Evolutionary conservation across 2,329 filamentous ascomycete genomes (phyloP).

Genomic region (Alternaria sp.): DNA sequence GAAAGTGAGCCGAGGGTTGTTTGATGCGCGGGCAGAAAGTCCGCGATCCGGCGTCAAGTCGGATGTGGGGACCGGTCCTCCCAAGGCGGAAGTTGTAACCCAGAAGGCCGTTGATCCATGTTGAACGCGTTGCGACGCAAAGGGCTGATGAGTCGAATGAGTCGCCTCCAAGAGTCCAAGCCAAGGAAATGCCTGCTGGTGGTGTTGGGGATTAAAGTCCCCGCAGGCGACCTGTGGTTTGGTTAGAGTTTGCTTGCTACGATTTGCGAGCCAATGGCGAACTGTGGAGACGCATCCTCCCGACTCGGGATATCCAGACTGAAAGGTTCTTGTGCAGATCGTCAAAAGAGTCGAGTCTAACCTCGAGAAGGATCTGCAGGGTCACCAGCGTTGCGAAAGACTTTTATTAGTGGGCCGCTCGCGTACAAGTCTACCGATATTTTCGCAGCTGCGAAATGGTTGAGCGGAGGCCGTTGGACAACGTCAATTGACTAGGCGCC

Average conservation of each 20-base stretch:
- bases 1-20: slow-evolving; percentile 3
- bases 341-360: slow-evolving; percentile 6
- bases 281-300: slow-evolving; percentile 1
- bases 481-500: not conserved
- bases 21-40: not conserved
- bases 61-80: slow-evolving; percentile 11
- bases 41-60: slow-evolving; percentile 5
- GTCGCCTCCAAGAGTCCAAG: not conserved
- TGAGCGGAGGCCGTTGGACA: slow-evolving; percentile 9
- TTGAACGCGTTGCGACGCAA: not conserved
- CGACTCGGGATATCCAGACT: not conserved
- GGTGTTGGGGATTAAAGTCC: slow-evolving; percentile 2
- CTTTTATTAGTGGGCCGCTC: slow-evolving; percentile 1
- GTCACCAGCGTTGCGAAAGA: slow-evolving; percentile 15
- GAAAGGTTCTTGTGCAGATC: slow-evolving; percentile 14
- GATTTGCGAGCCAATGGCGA: slow-evolving; percentile 10
- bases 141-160: slow-evolving; percentile 3
- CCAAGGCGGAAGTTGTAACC: slow-evolving; percentile 10
- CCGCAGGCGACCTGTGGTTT: slow-evolving; percentile 7
- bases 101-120: slow-evolving; percentile 1
- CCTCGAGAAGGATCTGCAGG: slow-evolving; percentile 15
- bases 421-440: not conserved
- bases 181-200: slow-evolving; percentile 3
- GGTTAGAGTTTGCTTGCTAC: slow-evolving; percentile 2
- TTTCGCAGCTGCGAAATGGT: slow-evolving; percentile 2